Evolutionary conservation across 1,139 yeast genomes (phyloP).

Genomic region (Sugiyamaella paludigena): DNA sequence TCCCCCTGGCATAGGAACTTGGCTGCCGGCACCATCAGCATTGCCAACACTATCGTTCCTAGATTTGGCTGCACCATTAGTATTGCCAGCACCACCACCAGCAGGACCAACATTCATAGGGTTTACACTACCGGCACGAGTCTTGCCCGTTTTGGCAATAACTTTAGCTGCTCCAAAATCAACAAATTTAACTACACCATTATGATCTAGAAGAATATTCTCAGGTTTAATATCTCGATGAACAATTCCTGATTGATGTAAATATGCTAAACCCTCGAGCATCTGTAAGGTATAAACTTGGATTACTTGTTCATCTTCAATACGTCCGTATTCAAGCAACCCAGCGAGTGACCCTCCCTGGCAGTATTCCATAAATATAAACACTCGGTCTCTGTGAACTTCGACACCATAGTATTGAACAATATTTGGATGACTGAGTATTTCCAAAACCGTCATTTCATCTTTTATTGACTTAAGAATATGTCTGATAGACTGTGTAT

Average conservation of each 20-base stretch:
- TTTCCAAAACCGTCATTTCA: constrained; percentile 94
- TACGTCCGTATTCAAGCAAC: constrained; percentile 81
- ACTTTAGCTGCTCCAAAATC: constrained; percentile 98
- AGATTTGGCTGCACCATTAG: neutral
- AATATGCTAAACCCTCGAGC: constrained; percentile 91
- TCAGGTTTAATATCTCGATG: constrained; percentile 98
- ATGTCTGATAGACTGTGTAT: constrained; percentile 78
- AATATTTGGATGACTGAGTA: constrained; percentile 92
- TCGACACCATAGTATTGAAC: constrained; percentile 97
- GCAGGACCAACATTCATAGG: constrained; percentile 19
- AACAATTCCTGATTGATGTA: constrained; percentile 94
- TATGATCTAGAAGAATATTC: constrained; percentile 83
- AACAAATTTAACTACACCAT: constrained; percentile 90
- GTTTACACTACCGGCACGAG: constrained; percentile 31
- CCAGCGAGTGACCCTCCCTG: constrained; percentile 93
- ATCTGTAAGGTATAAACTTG: constrained; percentile 89
- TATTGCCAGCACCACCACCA: no score
- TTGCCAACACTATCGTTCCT: constrained; percentile 16
- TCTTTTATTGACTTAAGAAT: constrained; percentile 88
- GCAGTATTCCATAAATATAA: constrained; percentile 96
- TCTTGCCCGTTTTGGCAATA: constrained; percentile 67
- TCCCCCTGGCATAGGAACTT: constrained; percentile 8
- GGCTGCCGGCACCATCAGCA: neutral
- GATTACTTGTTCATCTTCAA: constrained; percentile 91
- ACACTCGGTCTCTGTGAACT: constrained; percentile 93